phyloP scores from a whole-genome alignment of 140 eudicot genomes.

The Anethum foeniculum region DNA sequence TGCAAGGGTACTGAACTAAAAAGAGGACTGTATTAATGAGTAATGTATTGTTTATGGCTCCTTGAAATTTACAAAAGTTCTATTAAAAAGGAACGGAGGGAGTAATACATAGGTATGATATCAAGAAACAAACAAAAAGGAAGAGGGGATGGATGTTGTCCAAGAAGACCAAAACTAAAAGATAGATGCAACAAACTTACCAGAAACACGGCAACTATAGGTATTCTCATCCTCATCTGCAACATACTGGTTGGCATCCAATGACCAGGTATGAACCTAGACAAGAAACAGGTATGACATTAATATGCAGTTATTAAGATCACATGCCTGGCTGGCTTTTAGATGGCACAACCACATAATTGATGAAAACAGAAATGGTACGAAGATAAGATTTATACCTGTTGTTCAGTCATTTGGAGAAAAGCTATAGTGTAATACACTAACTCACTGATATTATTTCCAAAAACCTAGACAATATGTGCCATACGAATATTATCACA shows the following conservation, averaged over 20 bases:
- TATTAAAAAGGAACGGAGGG: too few species aligned
- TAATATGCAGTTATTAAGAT: background rate
- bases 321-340: background rate
- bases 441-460: constrained; percentile 60
- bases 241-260: constrained; percentile 90
- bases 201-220: constrained; percentile 91
- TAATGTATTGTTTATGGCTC: too few species aligned
- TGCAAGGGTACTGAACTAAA: too few species aligned
- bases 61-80: too few species aligned
- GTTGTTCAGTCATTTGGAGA: constrained; percentile 94
- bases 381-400: constrained; percentile 37
- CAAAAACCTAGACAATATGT: constrained; percentile 49
- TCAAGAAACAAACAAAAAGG: background rate
- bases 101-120: background rate
- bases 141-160: background rate
- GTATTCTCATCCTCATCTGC: constrained; percentile 97
- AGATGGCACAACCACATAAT: constrained; percentile 5
- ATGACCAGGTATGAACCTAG: constrained; percentile 83
- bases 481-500: background rate
- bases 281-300: constrained; percentile 1
- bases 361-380: background rate
- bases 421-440: constrained; percentile 85
- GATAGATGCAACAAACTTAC: constrained; percentile 26
- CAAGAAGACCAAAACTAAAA: background rate
- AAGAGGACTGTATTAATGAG: too few species aligned